Base-by-base conservation (phyloP, 768 basidiomycete species). In the Boletales sp. region DNA sequence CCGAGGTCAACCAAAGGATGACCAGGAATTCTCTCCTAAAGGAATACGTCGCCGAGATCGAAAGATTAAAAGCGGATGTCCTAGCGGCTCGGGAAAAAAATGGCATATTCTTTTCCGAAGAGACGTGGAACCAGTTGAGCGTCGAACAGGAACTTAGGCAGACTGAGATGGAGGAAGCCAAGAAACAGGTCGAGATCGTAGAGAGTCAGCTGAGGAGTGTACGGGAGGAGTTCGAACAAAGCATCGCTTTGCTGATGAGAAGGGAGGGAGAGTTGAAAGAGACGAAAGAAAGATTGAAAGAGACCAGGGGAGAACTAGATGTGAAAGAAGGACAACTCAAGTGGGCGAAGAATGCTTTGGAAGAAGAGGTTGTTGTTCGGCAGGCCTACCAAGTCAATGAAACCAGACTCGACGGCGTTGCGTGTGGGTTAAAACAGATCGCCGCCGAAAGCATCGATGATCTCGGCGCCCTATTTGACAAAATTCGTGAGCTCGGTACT, bases 81-180 rank as follows among this genome's bases (percentile, higher is more conserved):
- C 71, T 91, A 0, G 94, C 97, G 8, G 89, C 94, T 7, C 80
- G 94, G 34, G 94, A 97, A 69, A 95, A 95, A 77, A 94, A 95
- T 60, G 97, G 97, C 8, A 90, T 97, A 32, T 97, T 86, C 68
- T 86, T 98, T 66, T 86, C 91, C 1, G 84, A 90, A 58, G 94
- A 97, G 58, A 85, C 83, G 3, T 97, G 93, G 93, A 81, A 78
- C 41, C 85, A 94, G 64, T 78, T 95, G 70, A 81, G 70, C 8
- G 73, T 75, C 3, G 90, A 92, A 62, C 84, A 91, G 52, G 88
- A 92, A 58, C 71, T 87, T 35, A 76, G 78, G 42, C 80, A 84
- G 60, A 87, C 87, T 8, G 87, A 90, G 59, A 75, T 88, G 47
- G 82, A 86, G 39, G 94, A 97, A 61, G 84, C 90, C 11, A 85